A percentile compares a stretch with the other conserved stretches of the same genome.
These are phyloP conservation scores for Schoenoplectus triqueter DNA, from an alignment of 202 grass and related monocot genomes.

Conservation along the genomic window DNA sequence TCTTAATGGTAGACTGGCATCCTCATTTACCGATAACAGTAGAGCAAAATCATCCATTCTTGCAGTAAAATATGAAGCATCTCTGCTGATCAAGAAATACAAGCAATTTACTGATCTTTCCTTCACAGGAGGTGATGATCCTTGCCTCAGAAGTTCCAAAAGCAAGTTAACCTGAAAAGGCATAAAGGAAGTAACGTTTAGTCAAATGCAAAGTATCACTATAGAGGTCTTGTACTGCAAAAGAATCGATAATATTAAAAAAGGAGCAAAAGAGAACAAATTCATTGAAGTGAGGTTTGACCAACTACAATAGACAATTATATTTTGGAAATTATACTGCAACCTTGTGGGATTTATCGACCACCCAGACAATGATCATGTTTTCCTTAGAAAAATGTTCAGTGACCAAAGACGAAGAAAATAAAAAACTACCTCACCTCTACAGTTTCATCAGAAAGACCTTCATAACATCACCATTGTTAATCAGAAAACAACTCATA, in stretches of 20 bases:
- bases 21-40: slow-evolving; percentile 52
- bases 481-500: background rate
- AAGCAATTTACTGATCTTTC: slow-evolving; percentile 65
- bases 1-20: slow-evolving; percentile 48
- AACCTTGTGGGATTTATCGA: background rate
- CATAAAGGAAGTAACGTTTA: slow-evolving; percentile 13
- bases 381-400: background rate
- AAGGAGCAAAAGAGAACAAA: background rate
- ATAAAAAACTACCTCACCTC: background rate
- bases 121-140: slow-evolving; percentile 56
- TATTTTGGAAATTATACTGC: background rate
- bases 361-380: background rate
- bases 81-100: slow-evolving; percentile 53
- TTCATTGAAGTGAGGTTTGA: background rate
- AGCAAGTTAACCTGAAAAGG: slow-evolving; percentile 73
- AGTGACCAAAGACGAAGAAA: background rate
- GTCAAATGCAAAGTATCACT: background rate
- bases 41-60: slow-evolving; percentile 46
- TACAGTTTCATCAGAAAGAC: background rate
- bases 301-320: background rate
- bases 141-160: slow-evolving; percentile 54
- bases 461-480: background rate
- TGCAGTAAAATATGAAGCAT: slow-evolving; percentile 45
- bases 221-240: background rate
- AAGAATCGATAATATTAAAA: background rate